Evolutionary conservation across 2,329 filamentous ascomycete species (phyloP).

Genomic region (Sclerotiophoma versabilis): DNA sequence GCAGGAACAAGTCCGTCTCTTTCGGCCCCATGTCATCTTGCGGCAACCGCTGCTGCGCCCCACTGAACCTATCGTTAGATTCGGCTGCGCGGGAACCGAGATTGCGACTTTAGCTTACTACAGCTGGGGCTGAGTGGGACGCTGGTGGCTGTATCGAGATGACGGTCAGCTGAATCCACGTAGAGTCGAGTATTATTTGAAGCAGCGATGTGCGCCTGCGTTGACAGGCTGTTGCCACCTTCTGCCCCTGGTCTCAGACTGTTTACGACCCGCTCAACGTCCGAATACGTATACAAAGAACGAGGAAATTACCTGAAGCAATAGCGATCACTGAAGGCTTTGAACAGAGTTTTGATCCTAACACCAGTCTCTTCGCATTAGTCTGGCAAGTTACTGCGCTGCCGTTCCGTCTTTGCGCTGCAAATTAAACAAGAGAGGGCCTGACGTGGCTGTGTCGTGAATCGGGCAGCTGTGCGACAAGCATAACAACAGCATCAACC

Average conservation of each 20-base stretch:
- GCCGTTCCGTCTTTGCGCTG: background rate
- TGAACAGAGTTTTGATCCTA: background rate
- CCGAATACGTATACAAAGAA: slow-evolving; percentile 7
- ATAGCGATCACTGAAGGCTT: background rate
- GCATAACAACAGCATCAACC: background rate
- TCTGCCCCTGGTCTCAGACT: background rate
- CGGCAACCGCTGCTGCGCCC: slow-evolving; percentile 7
- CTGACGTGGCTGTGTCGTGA: slow-evolving; percentile 16
- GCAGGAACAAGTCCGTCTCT: background rate
- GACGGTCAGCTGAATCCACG: slow-evolving; percentile 1
- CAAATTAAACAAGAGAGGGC: slow-evolving; percentile 7
- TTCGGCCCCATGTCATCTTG: background rate
- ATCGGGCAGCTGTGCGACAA: background rate
- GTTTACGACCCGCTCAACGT: background rate
- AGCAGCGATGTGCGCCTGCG: background rate
- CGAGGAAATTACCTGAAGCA: slow-evolving; percentile 1
- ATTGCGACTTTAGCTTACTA: slow-evolving; percentile 9
- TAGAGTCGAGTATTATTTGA: background rate
- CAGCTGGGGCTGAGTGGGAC: slow-evolving; percentile 12
- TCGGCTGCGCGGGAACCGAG: slow-evolving; percentile 9
- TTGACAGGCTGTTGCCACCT: background rate
- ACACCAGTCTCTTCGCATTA: background rate
- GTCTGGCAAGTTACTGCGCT: background rate
- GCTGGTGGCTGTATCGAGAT: slow-evolving; percentile 8
- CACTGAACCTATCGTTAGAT: slow-evolving; percentile 5